Evolutionary conservation across 2,329 filamentous ascomycete species (phyloP).

Genomic region (Pseudocercospora ulei): DNA sequence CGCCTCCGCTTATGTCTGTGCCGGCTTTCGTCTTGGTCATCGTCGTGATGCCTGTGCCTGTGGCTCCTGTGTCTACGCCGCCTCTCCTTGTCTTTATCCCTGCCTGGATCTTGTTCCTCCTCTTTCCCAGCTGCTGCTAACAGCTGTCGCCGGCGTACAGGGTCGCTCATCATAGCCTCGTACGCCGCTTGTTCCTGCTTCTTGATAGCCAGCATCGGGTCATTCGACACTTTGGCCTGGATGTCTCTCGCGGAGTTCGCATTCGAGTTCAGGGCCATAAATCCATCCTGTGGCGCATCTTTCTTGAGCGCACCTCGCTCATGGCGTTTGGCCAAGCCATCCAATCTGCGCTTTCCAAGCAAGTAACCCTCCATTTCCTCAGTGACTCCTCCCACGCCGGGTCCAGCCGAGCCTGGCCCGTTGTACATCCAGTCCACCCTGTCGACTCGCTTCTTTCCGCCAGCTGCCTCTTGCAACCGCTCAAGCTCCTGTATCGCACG

Average conservation of each 20-base stretch:
- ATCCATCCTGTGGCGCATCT: constrained; percentile 41
- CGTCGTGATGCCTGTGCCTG: constrained; percentile 22
- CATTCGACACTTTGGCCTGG: constrained; percentile 75
- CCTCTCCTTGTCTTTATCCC: constrained; percentile 27
- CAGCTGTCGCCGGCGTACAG: constrained; percentile 56
- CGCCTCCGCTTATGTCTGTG: constrained; percentile 32
- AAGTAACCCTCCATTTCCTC: constrained; percentile 93
- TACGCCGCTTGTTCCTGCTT: constrained; percentile 56
- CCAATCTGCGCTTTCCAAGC: constrained; percentile 83
- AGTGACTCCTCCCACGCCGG: constrained; percentile 53
- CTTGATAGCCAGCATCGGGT: constrained; percentile 88
- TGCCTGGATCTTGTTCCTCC: constrained; percentile 25
- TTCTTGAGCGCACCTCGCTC: constrained; percentile 76
- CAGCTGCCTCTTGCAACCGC: constrained; percentile 76
- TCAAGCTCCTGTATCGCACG: constrained; percentile 85
- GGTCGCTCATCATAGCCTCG: constrained; percentile 65
- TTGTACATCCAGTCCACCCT: constrained; percentile 98
- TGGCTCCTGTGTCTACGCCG: constrained; percentile 27
- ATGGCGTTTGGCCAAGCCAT: constrained; percentile 71
- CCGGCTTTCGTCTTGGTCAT: constrained; percentile 27
- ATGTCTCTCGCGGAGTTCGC: constrained; percentile 70
- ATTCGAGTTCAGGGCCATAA: constrained; percentile 49
- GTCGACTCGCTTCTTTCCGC: constrained; percentile 67
- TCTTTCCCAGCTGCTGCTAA: constrained; percentile 43
- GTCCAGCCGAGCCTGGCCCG: constrained; percentile 66